Conservation (phyloP, 75 land plant genomes). For the Picea glauca region DNA sequence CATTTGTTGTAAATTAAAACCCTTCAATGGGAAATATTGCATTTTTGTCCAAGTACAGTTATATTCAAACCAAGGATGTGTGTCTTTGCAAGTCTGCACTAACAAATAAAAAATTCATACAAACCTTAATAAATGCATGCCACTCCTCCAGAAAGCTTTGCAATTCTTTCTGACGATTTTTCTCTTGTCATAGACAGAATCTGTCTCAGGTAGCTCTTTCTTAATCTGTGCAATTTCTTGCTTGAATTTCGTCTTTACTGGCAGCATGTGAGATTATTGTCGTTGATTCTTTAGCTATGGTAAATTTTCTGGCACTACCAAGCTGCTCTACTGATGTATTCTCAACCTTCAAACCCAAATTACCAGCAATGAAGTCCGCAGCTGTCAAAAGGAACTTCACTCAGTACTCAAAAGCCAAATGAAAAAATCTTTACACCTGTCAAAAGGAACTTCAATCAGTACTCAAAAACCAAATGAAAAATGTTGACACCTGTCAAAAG, state of each 20-base stretch:
- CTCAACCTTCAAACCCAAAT: slow-evolving; percentile 65
- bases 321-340: slow-evolving; percentile 71
- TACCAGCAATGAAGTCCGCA: slow-evolving; percentile 78
- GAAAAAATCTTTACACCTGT: slow-evolving; percentile 48
- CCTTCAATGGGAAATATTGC: not conserved
- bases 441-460: not conserved
- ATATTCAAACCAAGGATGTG: too few species aligned
- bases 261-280: slow-evolving; percentile 89
- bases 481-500: too few species aligned
- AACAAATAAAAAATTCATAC: not conserved
- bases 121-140: slow-evolving; percentile 73
- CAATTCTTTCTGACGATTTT: slow-evolving; percentile 79
- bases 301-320: slow-evolving; percentile 76
- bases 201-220: slow-evolving; percentile 71
- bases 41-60: not conserved
- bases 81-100: not conserved
- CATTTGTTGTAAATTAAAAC: not conserved
- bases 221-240: slow-evolving; percentile 74
- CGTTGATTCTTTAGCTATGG: slow-evolving; percentile 64
- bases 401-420: not conserved
- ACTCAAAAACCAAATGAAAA: not conserved
- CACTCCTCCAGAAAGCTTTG: slow-evolving; percentile 93
- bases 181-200: slow-evolving; percentile 80
- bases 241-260: slow-evolving; percentile 77
- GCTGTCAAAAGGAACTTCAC: slow-evolving; percentile 23